phyloP scores from a whole-genome alignment of 441 rosid genomes.

The Geranium incanum region DNA sequence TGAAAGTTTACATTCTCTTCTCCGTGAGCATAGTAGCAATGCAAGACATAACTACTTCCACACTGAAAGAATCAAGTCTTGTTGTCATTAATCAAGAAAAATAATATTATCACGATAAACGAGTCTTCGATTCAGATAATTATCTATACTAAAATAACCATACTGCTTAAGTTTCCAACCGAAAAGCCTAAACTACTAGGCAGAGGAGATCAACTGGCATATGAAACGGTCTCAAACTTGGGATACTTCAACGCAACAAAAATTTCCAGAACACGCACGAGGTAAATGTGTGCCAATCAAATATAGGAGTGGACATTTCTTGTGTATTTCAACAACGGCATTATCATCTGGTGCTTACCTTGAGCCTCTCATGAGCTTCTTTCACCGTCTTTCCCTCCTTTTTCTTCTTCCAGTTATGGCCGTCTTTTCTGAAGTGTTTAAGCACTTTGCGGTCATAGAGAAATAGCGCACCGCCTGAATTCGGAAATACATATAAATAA shows the following conservation, averaged over 20 bases:
- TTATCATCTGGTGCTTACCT: conserved; percentile 39
- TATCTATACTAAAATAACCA: background rate
- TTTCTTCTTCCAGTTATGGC: conserved; percentile 97
- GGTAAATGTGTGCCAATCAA: background rate
- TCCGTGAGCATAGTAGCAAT: conserved; percentile 97
- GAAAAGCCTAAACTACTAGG: background rate
- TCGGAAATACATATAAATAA: background rate
- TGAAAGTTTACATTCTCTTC: conserved; percentile 80
- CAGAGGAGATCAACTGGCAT: background rate
- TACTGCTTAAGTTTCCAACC: background rate
- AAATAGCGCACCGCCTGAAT: conserved; percentile 86
- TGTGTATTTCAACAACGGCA: background rate
- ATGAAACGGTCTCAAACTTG: background rate
- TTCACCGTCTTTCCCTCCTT: conserved; percentile 87
- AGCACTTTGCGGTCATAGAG: conserved; percentile 85
- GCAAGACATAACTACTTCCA: conserved; percentile 81
- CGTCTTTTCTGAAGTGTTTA: conserved; percentile 90
- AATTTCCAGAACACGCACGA: background rate
- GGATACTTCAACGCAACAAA: too few species aligned
- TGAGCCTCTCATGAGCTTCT: conserved; percentile 96
- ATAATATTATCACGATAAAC: background rate
- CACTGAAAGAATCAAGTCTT: conserved; percentile 40
- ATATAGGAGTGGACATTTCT: background rate
- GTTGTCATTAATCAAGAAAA: conserved; percentile 1
- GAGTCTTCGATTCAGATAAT: background rate